Percentiles rank a stretch among this genome's conserved stretches.
Conservation (phyloP, 805 yeast species). For the Candida tibetensis region DNA sequence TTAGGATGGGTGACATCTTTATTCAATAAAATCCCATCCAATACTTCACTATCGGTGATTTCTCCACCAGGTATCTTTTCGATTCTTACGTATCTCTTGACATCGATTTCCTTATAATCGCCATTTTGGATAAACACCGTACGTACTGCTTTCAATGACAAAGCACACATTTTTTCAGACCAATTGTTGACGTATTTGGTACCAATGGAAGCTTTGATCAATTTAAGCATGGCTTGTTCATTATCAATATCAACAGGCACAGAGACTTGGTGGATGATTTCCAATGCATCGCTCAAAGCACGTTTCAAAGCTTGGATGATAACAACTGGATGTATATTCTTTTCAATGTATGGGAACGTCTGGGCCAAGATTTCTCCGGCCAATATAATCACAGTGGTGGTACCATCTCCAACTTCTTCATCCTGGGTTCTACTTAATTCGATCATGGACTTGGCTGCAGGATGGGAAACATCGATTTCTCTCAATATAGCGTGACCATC, state of each 20-base stretch:
- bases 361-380: conserved; percentile 98
- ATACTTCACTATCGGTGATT: conserved; percentile 80
- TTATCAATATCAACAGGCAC: conserved; percentile 79
- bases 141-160: conserved; percentile 84
- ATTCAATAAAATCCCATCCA: conserved; percentile 89
- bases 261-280: conserved; percentile 79
- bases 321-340: conserved; percentile 94
- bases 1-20: conserved; percentile 99
- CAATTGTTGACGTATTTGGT: conserved; percentile 91
- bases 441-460: conserved; percentile 98
- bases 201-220: conserved; percentile 90
- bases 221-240: conserved; percentile 81
- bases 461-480: conserved; percentile 96
- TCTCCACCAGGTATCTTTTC: conserved; percentile 99
- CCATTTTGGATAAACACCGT: conserved; percentile 66
- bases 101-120: conserved; percentile 79
- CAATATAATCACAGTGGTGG: conserved; percentile 92
- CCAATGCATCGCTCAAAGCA: conserved; percentile 87
- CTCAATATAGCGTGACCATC: conserved; percentile 98
- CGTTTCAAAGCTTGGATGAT: conserved; percentile 91
- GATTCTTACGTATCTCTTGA: conserved; percentile 86
- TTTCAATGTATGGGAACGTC: conserved; percentile 89
- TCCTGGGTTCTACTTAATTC: conserved; percentile 96
- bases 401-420: conserved; percentile 98
- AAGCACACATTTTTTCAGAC: conserved; percentile 86